Base-by-base conservation (phyloP, 108 stramenopile species). In the Fragilariopsis cylindrus region DNA sequence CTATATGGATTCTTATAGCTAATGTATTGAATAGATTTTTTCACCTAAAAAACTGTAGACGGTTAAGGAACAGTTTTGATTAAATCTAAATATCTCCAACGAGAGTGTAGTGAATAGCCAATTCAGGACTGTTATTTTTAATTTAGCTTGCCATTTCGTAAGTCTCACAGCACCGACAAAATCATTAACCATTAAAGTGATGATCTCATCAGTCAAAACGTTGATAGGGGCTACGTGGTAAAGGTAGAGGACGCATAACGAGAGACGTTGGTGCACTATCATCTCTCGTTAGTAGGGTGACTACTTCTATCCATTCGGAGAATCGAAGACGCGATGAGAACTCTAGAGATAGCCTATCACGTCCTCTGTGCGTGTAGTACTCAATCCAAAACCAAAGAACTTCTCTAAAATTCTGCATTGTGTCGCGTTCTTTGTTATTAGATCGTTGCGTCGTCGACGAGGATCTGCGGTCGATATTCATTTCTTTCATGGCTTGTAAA, bases 321-420 rank as follows among this genome's bases (percentile, higher is more conserved):
- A 96, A 96, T 57, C 92, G 73, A 60, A 96, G 58, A 72, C 91
- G 95, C 2, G 88, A 89, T 6, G 90, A 91, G 70, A 94, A 96
- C 72, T 96, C 95, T 45, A 96, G 75, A 21, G 87, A 88, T 56
- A 94, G 76, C 7, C 95, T 76, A 75, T 96, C 95, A 6, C 95
- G 82, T 6, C 95, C 95, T 15, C 95, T 73, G 63, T 89, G 92
- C 6, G 87, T 76, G 78, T 96, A 96, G 80, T 93, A 96, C 68
- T 92, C 87, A 4, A 74, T 65, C 95, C 95, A 96, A 71, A 93
- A 96, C 88, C 91, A 94, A 43, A 94, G 79, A 41, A 96, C 80
- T 57, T 90, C 87, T 11, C 90, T 87, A 66, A 94, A 94, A 53
- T 88, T 90, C 7, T 79, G 19, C 73, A 91, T 44, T 15, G 85